A percentile compares a stretch with the other conserved stretches of the same genome.
Evolutionary conservation across 2,329 filamentous ascomycete genomes (phyloP).

Genomic region (Incumbomyces lentus): DNA sequence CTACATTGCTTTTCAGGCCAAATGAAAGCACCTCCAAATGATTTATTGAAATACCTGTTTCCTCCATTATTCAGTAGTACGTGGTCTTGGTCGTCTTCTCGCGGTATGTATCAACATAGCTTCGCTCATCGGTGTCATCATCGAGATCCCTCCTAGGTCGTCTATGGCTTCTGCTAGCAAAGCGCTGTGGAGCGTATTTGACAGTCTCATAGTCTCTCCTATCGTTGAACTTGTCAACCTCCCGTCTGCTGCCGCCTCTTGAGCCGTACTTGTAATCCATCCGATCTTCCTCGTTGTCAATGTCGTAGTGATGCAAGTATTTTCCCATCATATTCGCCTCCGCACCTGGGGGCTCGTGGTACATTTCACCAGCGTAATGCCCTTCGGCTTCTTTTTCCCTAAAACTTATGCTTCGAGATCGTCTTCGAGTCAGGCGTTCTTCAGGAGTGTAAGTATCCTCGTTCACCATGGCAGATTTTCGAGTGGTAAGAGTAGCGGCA

Average conservation of each 20-base stretch:
- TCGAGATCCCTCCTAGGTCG: background rate
- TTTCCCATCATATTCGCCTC: slow-evolving; percentile 3
- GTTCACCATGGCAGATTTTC: background rate
- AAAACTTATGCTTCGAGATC: slow-evolving; percentile 3
- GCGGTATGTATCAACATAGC: background rate
- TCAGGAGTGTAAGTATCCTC: slow-evolving; percentile 3
- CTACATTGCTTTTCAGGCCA: too few relatives aligned
- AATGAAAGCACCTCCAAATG: too few relatives aligned
- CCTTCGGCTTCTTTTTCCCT: background rate
- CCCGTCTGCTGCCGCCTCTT: background rate
- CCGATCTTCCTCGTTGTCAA: background rate
- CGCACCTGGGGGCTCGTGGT: slow-evolving; percentile 1
- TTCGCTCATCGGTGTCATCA: background rate
- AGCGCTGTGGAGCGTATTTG: background rate
- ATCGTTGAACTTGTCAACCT: background rate
- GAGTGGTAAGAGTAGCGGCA: background rate
- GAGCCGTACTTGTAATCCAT: background rate
- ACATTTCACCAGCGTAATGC: slow-evolving; percentile 1
- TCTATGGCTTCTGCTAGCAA: background rate
- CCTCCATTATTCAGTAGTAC: background rate
- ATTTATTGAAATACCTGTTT: too few relatives aligned
- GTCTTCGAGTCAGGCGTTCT: background rate
- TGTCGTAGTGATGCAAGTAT: background rate
- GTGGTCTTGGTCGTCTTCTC: background rate
- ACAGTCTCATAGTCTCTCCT: slow-evolving; percentile 1